These are phyloP conservation scores for Patellifolia procumbens DNA, from an alignment of 179 eudicot species.

Conservation along the genomic window DNA sequence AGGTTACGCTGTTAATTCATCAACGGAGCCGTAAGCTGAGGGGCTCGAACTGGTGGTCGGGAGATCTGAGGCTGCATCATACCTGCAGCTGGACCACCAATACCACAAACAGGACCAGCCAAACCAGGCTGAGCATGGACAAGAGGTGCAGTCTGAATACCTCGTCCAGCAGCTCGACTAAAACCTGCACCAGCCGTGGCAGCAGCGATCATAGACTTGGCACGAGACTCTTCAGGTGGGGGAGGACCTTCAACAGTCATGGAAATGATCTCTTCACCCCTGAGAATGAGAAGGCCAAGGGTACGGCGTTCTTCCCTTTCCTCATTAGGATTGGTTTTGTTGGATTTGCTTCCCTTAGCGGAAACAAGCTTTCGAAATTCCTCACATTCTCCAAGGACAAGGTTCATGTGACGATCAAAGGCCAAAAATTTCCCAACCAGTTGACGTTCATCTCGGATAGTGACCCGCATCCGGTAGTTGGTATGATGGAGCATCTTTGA, in stretches of 20 bases:
- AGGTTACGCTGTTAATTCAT: conserved; percentile 30
- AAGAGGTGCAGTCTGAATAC: conserved; percentile 57
- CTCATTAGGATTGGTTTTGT: conserved; percentile 39
- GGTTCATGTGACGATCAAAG: conserved; percentile 93
- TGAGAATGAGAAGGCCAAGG: conserved; percentile 74
- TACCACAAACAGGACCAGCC: conserved; percentile 85
- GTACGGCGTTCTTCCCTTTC: conserved; percentile 74
- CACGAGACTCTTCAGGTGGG: conserved; percentile 80
- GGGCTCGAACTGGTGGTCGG: conserved; percentile 54
- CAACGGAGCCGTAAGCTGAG: conserved; percentile 49
- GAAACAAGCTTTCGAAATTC: conserved; percentile 84
- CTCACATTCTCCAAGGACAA: conserved; percentile 85
- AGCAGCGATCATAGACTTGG: conserved; percentile 45
- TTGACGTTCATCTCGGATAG: conserved; percentile 85
- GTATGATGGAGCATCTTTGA: conserved; percentile 91
- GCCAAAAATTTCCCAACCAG: conserved; percentile 87
- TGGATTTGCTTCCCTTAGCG: conserved; percentile 48
- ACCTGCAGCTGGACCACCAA: conserved; percentile 88
- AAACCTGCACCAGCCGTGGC: conserved; percentile 67
- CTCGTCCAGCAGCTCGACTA: conserved; percentile 86
- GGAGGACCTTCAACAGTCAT: conserved; percentile 96
- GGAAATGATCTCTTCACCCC: conserved; percentile 83
- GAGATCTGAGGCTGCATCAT: conserved; percentile 99
- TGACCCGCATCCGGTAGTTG: conserved; percentile 85
- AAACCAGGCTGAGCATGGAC: conserved; percentile 83